phyloP scores from a whole-genome alignment of 148 eudicot genomes.

The Limonium bicolor region DNA sequence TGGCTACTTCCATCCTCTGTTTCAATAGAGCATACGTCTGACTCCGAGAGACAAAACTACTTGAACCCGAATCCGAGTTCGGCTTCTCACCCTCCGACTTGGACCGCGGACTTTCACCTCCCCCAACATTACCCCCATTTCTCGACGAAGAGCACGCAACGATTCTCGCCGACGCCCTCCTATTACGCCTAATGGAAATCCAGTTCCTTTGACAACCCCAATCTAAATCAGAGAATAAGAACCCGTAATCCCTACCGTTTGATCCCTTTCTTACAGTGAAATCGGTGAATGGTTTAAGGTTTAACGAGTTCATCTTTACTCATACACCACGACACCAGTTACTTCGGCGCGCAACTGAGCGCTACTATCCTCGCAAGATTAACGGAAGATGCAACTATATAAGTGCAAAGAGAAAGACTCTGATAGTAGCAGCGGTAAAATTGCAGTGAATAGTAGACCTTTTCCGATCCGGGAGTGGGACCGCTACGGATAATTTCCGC shows the following conservation, averaged over 20 bases:
- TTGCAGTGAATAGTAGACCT: no score
- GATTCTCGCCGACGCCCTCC: constrained; percentile 20
- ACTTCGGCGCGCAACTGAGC: no score
- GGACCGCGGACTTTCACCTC: constrained; percentile 29
- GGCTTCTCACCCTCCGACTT: constrained; percentile 10
- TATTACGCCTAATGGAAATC: constrained; percentile 8
- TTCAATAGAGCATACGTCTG: constrained; percentile 79
- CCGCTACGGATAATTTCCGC: no score
- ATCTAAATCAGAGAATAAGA: constrained; percentile 10
- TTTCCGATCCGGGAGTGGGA: no score
- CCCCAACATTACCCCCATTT: constrained; percentile 13
- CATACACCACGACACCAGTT: no score
- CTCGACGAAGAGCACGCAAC: constrained; percentile 42
- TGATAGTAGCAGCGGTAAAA: no score
- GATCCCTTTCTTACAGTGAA: constrained; percentile 16
- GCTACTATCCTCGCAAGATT: no score
- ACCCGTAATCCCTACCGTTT: constrained; percentile 8
- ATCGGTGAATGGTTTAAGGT: constrained; percentile 30
- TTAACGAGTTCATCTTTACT: constrained; percentile 53
- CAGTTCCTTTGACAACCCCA: constrained; percentile 12
- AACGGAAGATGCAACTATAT: no score
- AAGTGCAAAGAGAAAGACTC: no score
- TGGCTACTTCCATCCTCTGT: constrained; percentile 91
- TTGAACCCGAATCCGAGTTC: constrained; percentile 11
- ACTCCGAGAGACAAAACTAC: constrained; percentile 35